phyloP scores from a whole-genome alignment of 495 filamentous ascomycete genomes.

The Lentithecium fluviatile region DNA sequence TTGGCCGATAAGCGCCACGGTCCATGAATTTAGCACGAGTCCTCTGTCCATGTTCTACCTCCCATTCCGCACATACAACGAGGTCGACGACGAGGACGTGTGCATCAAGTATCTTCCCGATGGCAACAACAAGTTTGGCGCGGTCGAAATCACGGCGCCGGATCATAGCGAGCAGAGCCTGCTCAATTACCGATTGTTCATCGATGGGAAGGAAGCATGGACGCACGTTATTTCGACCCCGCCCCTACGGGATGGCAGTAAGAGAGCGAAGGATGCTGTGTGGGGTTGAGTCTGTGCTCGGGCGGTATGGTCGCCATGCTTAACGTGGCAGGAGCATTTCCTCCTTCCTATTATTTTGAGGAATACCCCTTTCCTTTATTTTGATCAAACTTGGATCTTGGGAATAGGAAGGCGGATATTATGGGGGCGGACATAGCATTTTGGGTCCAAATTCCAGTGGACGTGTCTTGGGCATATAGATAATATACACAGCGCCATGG shows the following conservation, averaged over 20 bases:
- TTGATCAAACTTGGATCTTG: no score
- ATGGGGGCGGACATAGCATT: no score
- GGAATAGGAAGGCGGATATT: no score
- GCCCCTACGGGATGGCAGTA: conserved; percentile 33
- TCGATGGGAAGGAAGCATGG: conserved; percentile 79
- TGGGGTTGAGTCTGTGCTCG: conserved; percentile 37
- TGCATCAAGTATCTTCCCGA: conserved; percentile 74
- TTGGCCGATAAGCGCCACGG: conserved; percentile 59
- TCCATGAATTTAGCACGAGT: conserved; percentile 85
- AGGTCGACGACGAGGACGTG: conserved; percentile 75
- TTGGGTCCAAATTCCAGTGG: no score
- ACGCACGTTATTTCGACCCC: conserved; percentile 46
- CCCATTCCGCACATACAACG: conserved; percentile 76
- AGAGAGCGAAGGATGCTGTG: conserved; percentile 42
- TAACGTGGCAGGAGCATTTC: no score
- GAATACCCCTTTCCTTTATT: no score
- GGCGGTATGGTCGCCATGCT: background rate
- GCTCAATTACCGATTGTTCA: conserved; percentile 76
- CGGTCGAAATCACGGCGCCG: conserved; percentile 72
- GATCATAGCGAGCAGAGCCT: conserved; percentile 48
- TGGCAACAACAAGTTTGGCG: conserved; percentile 89
- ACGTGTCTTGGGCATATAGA: no score
- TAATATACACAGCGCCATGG: no score
- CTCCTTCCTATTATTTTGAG: no score
- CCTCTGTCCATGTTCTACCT: conserved; percentile 92